These are phyloP conservation scores for Curvularia spicifera DNA, from an alignment of 2,329 filamentous ascomycete genomes.

Conservation along the genomic window DNA sequence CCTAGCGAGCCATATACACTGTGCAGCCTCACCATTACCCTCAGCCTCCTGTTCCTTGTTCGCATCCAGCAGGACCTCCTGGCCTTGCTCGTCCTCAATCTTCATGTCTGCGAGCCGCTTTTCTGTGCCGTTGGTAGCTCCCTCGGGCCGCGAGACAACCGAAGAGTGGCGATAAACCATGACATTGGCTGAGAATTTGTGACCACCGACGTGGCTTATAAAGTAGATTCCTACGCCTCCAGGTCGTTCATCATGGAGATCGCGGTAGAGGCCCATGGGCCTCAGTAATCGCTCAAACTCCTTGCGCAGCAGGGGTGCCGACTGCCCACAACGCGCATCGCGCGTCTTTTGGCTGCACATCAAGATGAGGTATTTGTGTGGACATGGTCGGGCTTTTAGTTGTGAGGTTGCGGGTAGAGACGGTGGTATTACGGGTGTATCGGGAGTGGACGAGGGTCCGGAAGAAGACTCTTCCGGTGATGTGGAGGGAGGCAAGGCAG, in stretches of 20 bases:
- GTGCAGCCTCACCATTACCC: conserved; percentile 63
- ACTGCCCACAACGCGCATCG: conserved; percentile 93
- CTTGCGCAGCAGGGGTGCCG: conserved; percentile 82
- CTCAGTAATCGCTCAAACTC: conserved; percentile 91
- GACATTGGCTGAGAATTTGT: conserved; percentile 95
- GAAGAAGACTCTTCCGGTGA: conserved; percentile 26
- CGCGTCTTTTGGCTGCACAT: conserved; percentile 95
- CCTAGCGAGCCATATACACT: conserved; percentile 92
- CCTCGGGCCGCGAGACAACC: conserved; percentile 25
- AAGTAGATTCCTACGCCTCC: conserved; percentile 96
- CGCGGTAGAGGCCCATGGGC: conserved; percentile 81
- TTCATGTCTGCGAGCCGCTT: conserved; percentile 49
- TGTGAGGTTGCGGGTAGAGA: conserved; percentile 41
- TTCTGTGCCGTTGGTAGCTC: conserved; percentile 35
- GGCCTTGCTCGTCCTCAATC: conserved; percentile 49
- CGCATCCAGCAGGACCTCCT: conserved; percentile 40
- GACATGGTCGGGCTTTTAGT: conserved; percentile 69
- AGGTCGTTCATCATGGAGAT: conserved; percentile 84
- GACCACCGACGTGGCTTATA: conserved; percentile 93
- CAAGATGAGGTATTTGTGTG: conserved; percentile 85
- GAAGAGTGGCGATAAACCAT: conserved; percentile 77
- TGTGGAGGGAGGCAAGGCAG: conserved; percentile 21
- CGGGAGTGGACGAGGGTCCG: conserved; percentile 12
- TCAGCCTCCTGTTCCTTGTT: conserved; percentile 49
- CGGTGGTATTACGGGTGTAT: conserved; percentile 30